Conservation (phyloP, 164 flowering plant genomes). For the Vitis amurensis region DNA sequence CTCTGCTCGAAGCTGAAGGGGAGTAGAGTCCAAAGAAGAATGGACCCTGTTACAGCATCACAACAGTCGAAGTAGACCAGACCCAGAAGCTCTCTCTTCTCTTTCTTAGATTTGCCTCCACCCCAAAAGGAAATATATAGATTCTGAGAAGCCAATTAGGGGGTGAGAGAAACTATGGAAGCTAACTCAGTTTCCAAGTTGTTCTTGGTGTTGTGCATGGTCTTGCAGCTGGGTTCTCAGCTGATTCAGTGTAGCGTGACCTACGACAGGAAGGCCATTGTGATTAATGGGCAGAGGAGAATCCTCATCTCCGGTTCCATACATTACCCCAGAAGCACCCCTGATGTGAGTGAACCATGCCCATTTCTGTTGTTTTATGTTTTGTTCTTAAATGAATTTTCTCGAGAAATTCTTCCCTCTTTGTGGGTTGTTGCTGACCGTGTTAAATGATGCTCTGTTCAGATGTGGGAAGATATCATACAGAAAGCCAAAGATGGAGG, state of each 20-base stretch:
- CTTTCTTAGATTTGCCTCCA: background rate
- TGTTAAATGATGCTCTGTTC: slow-evolving; percentile 6
- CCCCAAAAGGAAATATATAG: background rate
- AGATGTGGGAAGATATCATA: slow-evolving; percentile 91
- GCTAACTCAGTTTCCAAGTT: slow-evolving; percentile 15
- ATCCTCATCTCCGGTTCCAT: slow-evolving; percentile 63
- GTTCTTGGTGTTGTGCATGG: slow-evolving; percentile 20
- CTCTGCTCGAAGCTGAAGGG: background rate
- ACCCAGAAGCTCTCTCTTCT: slow-evolving; percentile 7
- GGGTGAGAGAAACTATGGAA: slow-evolving; percentile 16
- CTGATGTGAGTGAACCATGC: slow-evolving; percentile 36
- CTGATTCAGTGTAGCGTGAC: slow-evolving; percentile 41
- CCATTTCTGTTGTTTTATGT: background rate
- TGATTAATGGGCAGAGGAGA: slow-evolving; percentile 54
- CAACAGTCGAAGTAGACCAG: no score
- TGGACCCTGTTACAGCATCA: background rate
- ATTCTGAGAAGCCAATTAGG: background rate
- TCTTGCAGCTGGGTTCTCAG: slow-evolving; percentile 18
- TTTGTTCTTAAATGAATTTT: background rate
- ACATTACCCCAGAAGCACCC: slow-evolving; percentile 70
- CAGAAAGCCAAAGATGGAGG: slow-evolving; percentile 83
- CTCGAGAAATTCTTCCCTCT: background rate
- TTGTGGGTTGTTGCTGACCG: slow-evolving; percentile 3
- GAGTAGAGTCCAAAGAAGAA: background rate
- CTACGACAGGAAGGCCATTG: slow-evolving; percentile 53